These are phyloP conservation scores for Blastobotrys aristatus DNA, from an alignment of 1,139 yeast genomes.

Conservation along the genomic window DNA sequence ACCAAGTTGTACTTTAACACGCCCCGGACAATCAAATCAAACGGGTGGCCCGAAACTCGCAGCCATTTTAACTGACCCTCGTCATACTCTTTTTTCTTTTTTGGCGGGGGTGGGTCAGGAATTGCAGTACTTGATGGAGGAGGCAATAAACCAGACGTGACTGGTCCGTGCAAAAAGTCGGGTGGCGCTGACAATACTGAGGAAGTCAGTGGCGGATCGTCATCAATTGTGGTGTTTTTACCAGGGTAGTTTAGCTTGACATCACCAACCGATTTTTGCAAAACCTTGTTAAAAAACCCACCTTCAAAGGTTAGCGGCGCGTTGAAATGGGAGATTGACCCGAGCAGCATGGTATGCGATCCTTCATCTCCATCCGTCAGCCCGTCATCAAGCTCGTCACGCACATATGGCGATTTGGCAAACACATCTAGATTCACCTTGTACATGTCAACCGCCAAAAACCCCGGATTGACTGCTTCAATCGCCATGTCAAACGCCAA, in stretches of 20 bases:
- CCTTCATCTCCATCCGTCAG: conserved; percentile 17
- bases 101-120: background rate
- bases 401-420: conserved; percentile 65
- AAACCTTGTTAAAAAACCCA: conserved; percentile 63
- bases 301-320: conserved; percentile 73
- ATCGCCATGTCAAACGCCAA: conserved; percentile 72
- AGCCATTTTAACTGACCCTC: conserved; percentile 62
- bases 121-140: background rate
- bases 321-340: conserved; percentile 62
- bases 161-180: conserved; percentile 1
- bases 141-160: background rate
- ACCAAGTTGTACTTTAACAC: conserved; percentile 73
- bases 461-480: conserved; percentile 82
- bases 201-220: background rate
- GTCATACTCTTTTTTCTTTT: conserved; percentile 21
- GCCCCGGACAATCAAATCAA: conserved; percentile 82
- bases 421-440: conserved; percentile 79
- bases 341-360: conserved; percentile 64
- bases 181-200: background rate
- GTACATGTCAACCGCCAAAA: conserved; percentile 59
- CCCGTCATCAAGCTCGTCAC: conserved; percentile 21
- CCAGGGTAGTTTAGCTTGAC: conserved; percentile 76
- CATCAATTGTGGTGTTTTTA: conserved; percentile 47
- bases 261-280: conserved; percentile 55
- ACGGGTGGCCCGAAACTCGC: conserved; percentile 69